phyloP scores from a whole-genome alignment of 2,329 filamentous ascomycete genomes.

The Sporothrix phasma region DNA sequence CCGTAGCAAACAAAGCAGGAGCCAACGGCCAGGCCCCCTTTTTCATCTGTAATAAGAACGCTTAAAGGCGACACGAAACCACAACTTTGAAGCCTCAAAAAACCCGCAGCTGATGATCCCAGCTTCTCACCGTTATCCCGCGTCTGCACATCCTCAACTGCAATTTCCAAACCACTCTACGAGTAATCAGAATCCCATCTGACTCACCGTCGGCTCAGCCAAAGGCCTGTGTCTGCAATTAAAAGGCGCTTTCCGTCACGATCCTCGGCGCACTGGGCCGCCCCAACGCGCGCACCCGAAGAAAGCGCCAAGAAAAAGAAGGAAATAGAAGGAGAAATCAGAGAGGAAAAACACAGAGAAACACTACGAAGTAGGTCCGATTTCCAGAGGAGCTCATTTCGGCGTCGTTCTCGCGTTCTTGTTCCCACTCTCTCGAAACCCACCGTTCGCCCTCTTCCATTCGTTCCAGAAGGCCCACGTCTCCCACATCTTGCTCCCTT shows the following conservation, averaged over 20 bases:
- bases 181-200: background rate
- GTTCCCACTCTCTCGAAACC: background rate
- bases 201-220: background rate
- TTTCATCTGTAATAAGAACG: background rate
- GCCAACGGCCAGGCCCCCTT: background rate
- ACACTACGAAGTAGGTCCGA: background rate
- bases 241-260: conserved; percentile 7
- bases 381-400: background rate
- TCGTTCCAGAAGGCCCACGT: conserved; percentile 11
- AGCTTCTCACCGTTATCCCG: background rate
- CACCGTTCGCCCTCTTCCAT: background rate
- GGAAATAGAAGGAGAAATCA: background rate
- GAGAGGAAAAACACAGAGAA: background rate
- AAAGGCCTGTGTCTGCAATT: background rate
- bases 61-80: background rate
- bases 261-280: background rate
- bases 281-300: background rate
- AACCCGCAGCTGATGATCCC: background rate
- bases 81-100: background rate
- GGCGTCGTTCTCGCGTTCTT: background rate
- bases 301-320: background rate
- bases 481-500: conserved; percentile 7
- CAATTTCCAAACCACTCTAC: no score
- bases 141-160: background rate
- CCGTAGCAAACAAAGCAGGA: no score